phyloP scores from a whole-genome alignment of 1,284 basidiomycete species.

The Tilletiopsis washingtonensis region DNA sequence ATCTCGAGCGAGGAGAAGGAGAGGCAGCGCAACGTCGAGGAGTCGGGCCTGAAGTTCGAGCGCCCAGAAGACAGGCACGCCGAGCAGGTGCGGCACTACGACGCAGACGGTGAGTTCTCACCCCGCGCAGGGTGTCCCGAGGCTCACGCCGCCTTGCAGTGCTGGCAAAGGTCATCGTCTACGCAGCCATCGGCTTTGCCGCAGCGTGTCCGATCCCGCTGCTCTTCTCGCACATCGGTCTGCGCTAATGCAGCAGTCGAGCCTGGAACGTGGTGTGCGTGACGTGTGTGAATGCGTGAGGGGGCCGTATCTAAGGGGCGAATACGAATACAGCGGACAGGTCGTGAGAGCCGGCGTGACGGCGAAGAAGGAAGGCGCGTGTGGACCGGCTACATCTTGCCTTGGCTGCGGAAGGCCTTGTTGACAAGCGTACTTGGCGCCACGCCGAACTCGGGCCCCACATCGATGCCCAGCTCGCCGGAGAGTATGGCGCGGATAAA shows the following conservation, averaged over 20 bases:
- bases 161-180: slow-evolving; percentile 82
- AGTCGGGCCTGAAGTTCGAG: background rate
- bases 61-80: slow-evolving; percentile 25
- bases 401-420: slow-evolving; percentile 14
- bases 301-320: too few relatives aligned
- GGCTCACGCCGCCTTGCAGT: slow-evolving; percentile 41
- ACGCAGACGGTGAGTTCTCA: slow-evolving; percentile 58
- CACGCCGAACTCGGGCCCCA: slow-evolving; percentile 36
- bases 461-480: slow-evolving; percentile 23
- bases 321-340: too few relatives aligned
- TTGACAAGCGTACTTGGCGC: slow-evolving; percentile 38
- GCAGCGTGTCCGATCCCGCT: slow-evolving; percentile 22
- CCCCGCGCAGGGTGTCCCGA: background rate
- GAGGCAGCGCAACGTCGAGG: background rate
- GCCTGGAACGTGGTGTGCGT: too few relatives aligned
- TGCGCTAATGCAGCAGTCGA: too few relatives aligned
- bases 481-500: slow-evolving; percentile 34
- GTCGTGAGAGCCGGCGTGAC: too few relatives aligned
- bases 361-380: too few relatives aligned
- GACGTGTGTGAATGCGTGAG: too few relatives aligned
- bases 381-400: too few relatives aligned
- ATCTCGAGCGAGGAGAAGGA: slow-evolving; percentile 5
- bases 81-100: slow-evolving; percentile 62
- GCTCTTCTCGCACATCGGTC: slow-evolving; percentile 20
- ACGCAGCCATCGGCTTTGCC: slow-evolving; percentile 71